Base-by-base conservation (phyloP, 306 rosid genomes). In the Lithocarpus polystachyus region DNA sequence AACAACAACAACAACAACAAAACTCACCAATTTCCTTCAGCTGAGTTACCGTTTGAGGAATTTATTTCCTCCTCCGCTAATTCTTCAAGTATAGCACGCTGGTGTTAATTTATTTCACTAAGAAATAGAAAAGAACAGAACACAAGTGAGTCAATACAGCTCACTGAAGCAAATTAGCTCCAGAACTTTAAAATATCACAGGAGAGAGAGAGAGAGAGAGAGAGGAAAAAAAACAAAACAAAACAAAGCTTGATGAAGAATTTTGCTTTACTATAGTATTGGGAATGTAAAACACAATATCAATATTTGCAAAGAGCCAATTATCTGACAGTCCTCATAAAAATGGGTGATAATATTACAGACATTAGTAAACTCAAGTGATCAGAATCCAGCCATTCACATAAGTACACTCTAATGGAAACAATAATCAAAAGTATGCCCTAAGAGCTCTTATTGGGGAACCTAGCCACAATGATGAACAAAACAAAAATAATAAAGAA, bases 51-150 rank as follows among this genome's bases (percentile, higher is more conserved):
- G 82, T 75, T 83, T 82, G 73, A 94, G 80, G 68, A 75, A 71
- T 67, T 86, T 79, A 95, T 91, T 87, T 95, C 99, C 85, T 91
- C 99, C 89, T 84, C 80, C 3, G 86, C 97, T 70, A 95, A 88
- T 83, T 95, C 99, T 87, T 92, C 97, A 62, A 95, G 86, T 78
- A 95, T 89, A 20, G 90, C 97, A 71, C 86, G 92, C 40, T 92
- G 96, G 5, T 89, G 87, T 76, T 95, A 96, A 14, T 88, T 95
- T 75, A 91, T 79, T 83, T 61, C 79, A 78, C 99, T 92, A 81
- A 24, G 71, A 72, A 79, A 80, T 70, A 15, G 54, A 67, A 85
- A 5, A 70, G 70, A 71, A 76, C 23, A 69, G 71, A 75, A 65
- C 54, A 74, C 31, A 78, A 82, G 77, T 79, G 29, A 82, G 87